Percentiles rank a stretch among this genome's conserved stretches.
Evolutionary conservation across 495 filamentous ascomycete species (phyloP).

Genomic region (Penicillium samsonianum): DNA sequence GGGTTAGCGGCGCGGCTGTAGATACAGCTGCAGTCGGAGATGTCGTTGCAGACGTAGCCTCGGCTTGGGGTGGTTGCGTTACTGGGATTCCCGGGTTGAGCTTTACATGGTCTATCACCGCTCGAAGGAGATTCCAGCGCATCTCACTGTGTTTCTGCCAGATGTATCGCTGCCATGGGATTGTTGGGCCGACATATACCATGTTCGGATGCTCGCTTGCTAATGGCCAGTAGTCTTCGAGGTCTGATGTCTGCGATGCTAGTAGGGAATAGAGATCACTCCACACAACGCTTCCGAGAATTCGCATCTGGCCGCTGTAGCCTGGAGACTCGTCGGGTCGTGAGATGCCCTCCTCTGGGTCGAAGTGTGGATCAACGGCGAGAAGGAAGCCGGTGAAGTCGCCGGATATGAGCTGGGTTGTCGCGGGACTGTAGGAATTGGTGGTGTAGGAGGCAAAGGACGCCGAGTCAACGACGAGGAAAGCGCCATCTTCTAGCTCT

Average conservation of each 20-base stretch:
- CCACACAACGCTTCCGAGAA: conserved; percentile 38
- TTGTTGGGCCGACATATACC: conserved; percentile 37
- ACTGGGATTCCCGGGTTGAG: neutral
- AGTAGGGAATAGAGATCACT: conserved; percentile 33
- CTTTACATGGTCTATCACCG: conserved; percentile 14
- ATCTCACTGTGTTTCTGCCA: conserved; percentile 29
- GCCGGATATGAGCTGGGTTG: conserved; percentile 12
- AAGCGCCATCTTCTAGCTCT: conserved; percentile 11
- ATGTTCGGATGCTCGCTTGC: conserved; percentile 33
- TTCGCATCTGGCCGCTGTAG: conserved; percentile 32
- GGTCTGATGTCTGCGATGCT: conserved; percentile 7
- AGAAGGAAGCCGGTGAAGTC: conserved; percentile 31
- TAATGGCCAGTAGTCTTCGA: conserved; percentile 35
- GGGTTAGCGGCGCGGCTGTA: neutral
- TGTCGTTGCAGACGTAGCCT: neutral
- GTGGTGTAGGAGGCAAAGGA: conserved; percentile 29
- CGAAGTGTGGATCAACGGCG: conserved; percentile 29
- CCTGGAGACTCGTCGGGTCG: conserved; percentile 26
- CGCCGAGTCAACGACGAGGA: conserved; percentile 27
- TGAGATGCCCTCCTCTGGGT: conserved; percentile 13
- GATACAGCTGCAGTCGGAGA: neutral
- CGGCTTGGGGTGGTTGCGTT: neutral
- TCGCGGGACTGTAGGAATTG: conserved; percentile 18
- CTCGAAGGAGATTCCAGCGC: conserved; percentile 13
- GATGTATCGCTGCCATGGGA: conserved; percentile 18